Conservation (phyloP, 768 basidiomycete species). For the Pluteus cervinus region DNA sequence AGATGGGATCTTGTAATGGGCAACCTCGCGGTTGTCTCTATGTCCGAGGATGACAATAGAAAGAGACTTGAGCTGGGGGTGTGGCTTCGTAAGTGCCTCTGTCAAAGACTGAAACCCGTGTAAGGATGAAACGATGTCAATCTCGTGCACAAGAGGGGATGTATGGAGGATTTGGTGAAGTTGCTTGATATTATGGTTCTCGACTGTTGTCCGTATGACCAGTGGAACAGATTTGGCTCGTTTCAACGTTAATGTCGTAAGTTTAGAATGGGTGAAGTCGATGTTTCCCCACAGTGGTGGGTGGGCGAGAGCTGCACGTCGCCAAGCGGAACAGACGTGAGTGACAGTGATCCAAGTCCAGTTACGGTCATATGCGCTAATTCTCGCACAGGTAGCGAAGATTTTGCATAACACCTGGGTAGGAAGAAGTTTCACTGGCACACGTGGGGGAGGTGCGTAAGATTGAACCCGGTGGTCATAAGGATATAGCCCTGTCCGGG, state of each 20-base stretch:
- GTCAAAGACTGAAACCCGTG: constrained; percentile 27
- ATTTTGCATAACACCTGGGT: constrained; percentile 22
- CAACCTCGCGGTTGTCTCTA: constrained; percentile 10
- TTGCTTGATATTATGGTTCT: constrained; percentile 21
- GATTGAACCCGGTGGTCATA: too few relatives aligned
- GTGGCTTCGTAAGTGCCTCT: constrained; percentile 27
- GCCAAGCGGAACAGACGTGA: constrained; percentile 32
- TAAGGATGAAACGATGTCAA: constrained; percentile 28
- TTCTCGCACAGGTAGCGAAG: constrained; percentile 19
- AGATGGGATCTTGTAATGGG: constrained; percentile 19
- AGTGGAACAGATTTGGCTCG: constrained; percentile 27
- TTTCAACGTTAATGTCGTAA: constrained; percentile 22
- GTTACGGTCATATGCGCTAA: constrained; percentile 9
- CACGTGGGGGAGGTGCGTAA: too few relatives aligned
- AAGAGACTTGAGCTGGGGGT: constrained; percentile 27
- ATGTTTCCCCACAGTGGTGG: constrained; percentile 29
- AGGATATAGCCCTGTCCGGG: too few relatives aligned
- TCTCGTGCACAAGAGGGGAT: constrained; percentile 27
- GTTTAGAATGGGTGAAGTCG: constrained; percentile 31
- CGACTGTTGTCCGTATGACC: constrained; percentile 23
- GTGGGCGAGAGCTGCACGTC: constrained; percentile 23
- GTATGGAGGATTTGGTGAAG: constrained; percentile 27
- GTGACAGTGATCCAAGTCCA: constrained; percentile 32
- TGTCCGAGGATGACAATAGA: constrained; percentile 22
- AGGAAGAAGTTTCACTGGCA: too few relatives aligned